A percentile compares a stretch with the other conserved stretches of the same genome.
phyloP scores from a whole-genome alignment of 202 grass and related monocot genomes.

The Carex arenaria region DNA sequence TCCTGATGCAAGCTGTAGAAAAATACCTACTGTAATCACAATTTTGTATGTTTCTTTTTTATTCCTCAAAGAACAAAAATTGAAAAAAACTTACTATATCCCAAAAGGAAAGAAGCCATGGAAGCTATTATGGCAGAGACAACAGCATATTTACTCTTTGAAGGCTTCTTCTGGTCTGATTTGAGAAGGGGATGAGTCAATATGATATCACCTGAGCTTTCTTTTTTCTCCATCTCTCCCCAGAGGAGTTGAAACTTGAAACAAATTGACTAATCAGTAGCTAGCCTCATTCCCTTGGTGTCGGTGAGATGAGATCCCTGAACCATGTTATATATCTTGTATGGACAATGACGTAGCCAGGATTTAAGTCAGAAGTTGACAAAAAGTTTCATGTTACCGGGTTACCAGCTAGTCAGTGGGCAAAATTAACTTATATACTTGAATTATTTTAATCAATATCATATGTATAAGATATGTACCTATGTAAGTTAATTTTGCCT shows the following conservation, averaged over 20 bases:
- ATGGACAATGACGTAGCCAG: too few relatives aligned
- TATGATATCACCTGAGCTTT: neutral
- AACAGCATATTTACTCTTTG: slow-evolving; percentile 17
- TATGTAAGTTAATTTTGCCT: too few relatives aligned
- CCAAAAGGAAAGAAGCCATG: slow-evolving; percentile 34
- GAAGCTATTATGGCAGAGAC: slow-evolving; percentile 24
- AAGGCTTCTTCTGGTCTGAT: slow-evolving; percentile 7
- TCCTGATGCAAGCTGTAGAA: neutral
- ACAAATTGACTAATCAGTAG: neutral
- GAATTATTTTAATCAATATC: too few relatives aligned
- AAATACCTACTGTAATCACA: neutral
- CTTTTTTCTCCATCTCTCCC: neutral
- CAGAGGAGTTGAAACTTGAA: neutral
- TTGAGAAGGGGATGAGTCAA: slow-evolving; percentile 10
- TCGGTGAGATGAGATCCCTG: neutral
- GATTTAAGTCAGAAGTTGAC: too few relatives aligned
- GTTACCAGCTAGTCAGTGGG: too few relatives aligned
- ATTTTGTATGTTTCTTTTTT: neutral
- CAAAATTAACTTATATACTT: too few relatives aligned
- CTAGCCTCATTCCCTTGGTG: neutral
- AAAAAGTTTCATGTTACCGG: too few relatives aligned
- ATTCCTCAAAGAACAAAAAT: neutral
- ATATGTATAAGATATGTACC: too few relatives aligned
- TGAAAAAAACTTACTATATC: slow-evolving; percentile 24
- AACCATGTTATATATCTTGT: neutral